Percentiles rank a stretch among this genome's conserved stretches.
Conservation (phyloP, 2,329 filamentous ascomycete genomes). For the Pyricularia sp. region DNA sequence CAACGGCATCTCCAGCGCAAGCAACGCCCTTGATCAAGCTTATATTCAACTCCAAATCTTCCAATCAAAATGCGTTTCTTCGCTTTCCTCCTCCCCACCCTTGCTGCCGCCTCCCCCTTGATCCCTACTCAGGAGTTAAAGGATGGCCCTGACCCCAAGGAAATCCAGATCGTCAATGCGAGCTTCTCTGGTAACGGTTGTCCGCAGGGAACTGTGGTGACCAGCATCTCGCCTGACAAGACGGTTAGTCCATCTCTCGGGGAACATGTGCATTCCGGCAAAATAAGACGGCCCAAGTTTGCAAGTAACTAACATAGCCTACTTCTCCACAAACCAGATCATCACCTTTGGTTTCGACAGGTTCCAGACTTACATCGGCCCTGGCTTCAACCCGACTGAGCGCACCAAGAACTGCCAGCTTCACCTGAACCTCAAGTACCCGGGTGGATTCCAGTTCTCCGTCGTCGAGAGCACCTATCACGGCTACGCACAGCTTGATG, state of each 20-base stretch:
- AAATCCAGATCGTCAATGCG: conserved; percentile 27
- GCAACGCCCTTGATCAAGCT: background rate
- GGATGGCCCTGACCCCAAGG: conserved; percentile 23
- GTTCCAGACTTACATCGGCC: conserved; percentile 34
- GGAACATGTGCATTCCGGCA: background rate
- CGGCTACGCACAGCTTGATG: conserved; percentile 32
- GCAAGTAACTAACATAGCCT: background rate
- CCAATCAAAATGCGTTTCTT: conserved; percentile 22
- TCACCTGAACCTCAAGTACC: conserved; percentile 31
- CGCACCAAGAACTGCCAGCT: conserved; percentile 35
- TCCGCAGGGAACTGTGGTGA: conserved; percentile 28
- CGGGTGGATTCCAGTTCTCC: conserved; percentile 32
- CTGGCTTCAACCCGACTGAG: conserved; percentile 21
- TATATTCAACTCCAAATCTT: background rate
- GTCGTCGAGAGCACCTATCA: conserved; percentile 34
- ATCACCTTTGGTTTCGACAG: conserved; percentile 33
- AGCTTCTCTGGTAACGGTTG: conserved; percentile 31
- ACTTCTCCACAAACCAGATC: conserved; percentile 15
- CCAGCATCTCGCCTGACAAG: conserved; percentile 27
- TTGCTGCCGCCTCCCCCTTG: conserved; percentile 23
- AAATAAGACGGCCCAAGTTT: background rate
- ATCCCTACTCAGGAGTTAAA: conserved; percentile 15
- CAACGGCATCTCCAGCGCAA: background rate
- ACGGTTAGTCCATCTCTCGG: conserved; percentile 17
- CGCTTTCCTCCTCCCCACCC: conserved; percentile 21